phyloP scores from a whole-genome alignment of 371 early-diverging fungal genomes.

The Parasitella parasitica region DNA sequence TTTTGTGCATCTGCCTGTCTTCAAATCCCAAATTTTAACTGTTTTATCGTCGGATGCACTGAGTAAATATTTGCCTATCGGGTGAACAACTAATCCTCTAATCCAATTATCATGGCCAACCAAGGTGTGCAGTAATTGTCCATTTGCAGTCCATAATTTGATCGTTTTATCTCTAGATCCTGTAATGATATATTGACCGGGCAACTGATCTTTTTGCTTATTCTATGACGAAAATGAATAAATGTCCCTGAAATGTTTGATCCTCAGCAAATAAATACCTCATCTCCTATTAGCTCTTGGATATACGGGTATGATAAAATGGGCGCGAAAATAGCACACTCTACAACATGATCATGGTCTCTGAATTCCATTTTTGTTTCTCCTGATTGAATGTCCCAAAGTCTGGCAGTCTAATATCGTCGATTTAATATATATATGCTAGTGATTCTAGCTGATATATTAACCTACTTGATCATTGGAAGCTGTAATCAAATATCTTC shows the following conservation, averaged over 20 bases:
- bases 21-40: conserved; percentile 85
- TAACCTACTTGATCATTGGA: conserved; percentile 81
- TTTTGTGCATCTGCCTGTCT: conserved; percentile 73
- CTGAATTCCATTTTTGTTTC: conserved; percentile 72
- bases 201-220: conserved; percentile 36
- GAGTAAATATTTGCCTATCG: conserved; percentile 73
- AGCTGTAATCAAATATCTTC: conserved; percentile 63
- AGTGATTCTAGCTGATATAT: neutral
- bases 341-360: conserved; percentile 92
- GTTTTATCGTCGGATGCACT: conserved; percentile 85
- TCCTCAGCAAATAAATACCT: conserved; percentile 6
- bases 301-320: conserved; percentile 56
- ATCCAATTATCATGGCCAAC: conserved; percentile 95
- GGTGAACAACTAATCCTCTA: conserved; percentile 76
- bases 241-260: neutral
- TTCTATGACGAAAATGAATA: neutral
- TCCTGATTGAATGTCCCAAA: conserved; percentile 75
- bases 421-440: neutral
- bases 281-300: conserved; percentile 48
- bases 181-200: conserved; percentile 73
- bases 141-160: conserved; percentile 78
- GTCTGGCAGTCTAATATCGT: conserved; percentile 62
- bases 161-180: conserved; percentile 88
- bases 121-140: conserved; percentile 73
- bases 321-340: conserved; percentile 82